Evolutionary conservation across 1,284 basidiomycete species (phyloP), one percentile per base, ranked within the genome.

Genomic region (Irpex rosettiformis): DNA sequence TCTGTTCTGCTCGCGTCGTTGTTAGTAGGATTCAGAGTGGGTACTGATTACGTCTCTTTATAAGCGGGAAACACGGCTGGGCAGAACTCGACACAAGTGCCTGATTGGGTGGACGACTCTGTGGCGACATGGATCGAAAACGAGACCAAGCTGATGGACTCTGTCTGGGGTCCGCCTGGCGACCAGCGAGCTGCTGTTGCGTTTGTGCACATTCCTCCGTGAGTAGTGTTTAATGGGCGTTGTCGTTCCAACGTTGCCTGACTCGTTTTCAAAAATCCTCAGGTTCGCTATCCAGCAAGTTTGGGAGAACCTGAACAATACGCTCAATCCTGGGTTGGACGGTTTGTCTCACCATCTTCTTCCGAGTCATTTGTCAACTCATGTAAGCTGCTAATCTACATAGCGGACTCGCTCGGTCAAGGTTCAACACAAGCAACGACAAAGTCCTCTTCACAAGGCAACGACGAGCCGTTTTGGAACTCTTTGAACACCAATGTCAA

Each of bases 171-270:
- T 8, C 75, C 79, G 2, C 69, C 78, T 0, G 74, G 77, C 13
- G 66, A 70, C 1, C 58, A 54, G 4, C 58, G 85, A 24, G 79
- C 77, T 27, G 80, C 87, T 2, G 64, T 89, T 3, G 86, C 81
- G 0, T 89, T 89, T 64, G 84, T 89, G 11, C 87, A 89, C 65
- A 88, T 89, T 58, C 87, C 87, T 22, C 70, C 70, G 70, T 70
- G 18, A n/a, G 52, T 42, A 16, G 11, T 48, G 24, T n/a, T 7
- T 11, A 33, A 18, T n/a, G 16, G 8, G 5, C 42, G 6, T 27
- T 3, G 22, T 49, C n/a, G n/a, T n/a, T n/a, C n/a, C n/a, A n/a
- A 82, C 80, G 82, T 83, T 62, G 28, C 18, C 30, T 1, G 13
- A 21, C 21, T 25, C 24, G 8, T 45, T n/a, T n/a, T 8, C 21